Evolutionary conservation across 495 filamentous ascomycete species (phyloP).

Genomic region (Aspergillus heteromorphus): DNA sequence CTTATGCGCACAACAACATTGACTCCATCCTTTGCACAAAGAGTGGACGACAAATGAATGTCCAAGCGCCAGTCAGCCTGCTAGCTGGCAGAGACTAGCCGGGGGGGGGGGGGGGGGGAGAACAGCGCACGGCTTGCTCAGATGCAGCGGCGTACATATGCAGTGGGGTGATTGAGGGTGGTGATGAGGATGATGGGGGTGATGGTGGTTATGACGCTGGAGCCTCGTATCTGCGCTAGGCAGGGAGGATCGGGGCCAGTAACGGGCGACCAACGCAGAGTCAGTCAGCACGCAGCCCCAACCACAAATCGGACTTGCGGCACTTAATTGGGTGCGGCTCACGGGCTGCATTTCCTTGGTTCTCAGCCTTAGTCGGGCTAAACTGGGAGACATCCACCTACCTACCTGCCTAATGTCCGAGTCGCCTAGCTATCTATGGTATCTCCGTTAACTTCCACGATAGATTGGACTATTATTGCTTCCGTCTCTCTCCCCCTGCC

Average conservation of each 20-base stretch:
- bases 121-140: neutral
- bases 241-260: neutral
- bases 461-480: neutral
- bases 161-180: neutral
- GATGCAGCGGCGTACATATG: neutral
- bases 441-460: no score
- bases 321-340: constrained; percentile 24
- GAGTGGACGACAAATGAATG: neutral
- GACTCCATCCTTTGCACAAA: neutral
- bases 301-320: constrained; percentile 13
- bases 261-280: neutral
- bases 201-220: neutral
- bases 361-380: neutral
- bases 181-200: neutral
- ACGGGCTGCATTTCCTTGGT: constrained; percentile 2
- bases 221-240: constrained; percentile 1
- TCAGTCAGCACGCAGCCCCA: constrained; percentile 7
- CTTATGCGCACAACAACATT: neutral
- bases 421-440: no score
- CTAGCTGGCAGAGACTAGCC: neutral
- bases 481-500: neutral
- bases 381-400: neutral
- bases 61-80: neutral
- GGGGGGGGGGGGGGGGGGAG: neutral
- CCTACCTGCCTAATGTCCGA: neutral